phyloP scores from a whole-genome alignment of 768 basidiomycete species.

The Agaricus sinodeliciosus region DNA sequence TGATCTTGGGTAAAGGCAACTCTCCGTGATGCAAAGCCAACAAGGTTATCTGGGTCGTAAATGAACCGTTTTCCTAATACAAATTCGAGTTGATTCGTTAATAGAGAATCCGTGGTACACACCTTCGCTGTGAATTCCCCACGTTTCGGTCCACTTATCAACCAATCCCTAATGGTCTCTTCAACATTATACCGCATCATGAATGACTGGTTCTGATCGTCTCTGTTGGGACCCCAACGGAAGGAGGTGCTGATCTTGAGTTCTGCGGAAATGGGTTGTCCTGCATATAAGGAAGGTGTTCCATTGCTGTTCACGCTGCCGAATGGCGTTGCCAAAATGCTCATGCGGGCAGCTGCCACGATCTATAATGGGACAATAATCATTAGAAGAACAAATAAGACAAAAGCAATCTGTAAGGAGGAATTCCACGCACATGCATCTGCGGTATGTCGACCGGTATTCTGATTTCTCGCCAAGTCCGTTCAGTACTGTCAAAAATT shows the following conservation, averaged over 20 bases:
- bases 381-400: no score
- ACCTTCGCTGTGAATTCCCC: conserved; percentile 78
- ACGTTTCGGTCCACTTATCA: conserved; percentile 82
- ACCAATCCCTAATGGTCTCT: conserved; percentile 79
- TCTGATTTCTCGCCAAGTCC: conserved; percentile 65
- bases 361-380: conserved; percentile 39
- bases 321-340: conserved; percentile 40
- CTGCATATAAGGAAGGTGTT: conserved; percentile 61
- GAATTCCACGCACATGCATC: conserved; percentile 57
- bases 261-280: conserved; percentile 72
- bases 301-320: conserved; percentile 19
- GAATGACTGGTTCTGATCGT: conserved; percentile 36
- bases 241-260: conserved; percentile 68
- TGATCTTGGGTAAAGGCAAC: conserved; percentile 68
- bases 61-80: conserved; percentile 54
- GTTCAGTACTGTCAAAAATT: conserved; percentile 28
- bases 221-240: conserved; percentile 59
- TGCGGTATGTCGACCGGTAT: conserved; percentile 84
- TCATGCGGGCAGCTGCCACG: conserved; percentile 52
- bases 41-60: conserved; percentile 63
- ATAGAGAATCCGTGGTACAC: conserved; percentile 16
- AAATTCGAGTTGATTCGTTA: conserved; percentile 6
- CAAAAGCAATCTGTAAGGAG: not conserved
- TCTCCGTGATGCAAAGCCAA: conserved; percentile 84
- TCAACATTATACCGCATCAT: conserved; percentile 75